Evolutionary conservation across 1,139 yeast genomes (phyloP).

Genomic region (Scheffersomyces parashehatae): DNA sequence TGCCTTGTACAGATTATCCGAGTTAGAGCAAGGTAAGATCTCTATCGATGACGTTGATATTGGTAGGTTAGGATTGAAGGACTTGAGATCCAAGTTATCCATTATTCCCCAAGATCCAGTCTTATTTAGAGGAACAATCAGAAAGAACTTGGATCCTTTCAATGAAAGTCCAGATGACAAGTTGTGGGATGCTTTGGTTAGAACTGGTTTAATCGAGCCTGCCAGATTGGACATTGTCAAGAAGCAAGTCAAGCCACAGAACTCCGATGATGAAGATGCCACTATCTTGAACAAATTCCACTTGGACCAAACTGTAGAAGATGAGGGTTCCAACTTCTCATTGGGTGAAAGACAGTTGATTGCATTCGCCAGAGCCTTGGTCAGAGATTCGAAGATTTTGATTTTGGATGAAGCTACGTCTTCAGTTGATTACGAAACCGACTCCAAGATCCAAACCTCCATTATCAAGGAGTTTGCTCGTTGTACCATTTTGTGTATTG

Average conservation of each 20-base stretch:
- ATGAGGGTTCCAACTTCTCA: constrained; percentile 74
- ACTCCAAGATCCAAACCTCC: constrained; percentile 65
- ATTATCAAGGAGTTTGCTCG: constrained; percentile 59
- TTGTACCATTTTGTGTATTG: constrained; percentile 76
- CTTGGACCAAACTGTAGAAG: constrained; percentile 65
- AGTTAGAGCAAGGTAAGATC: constrained; percentile 53
- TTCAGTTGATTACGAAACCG: constrained; percentile 78
- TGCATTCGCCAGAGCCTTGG: constrained; percentile 76
- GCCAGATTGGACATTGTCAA: constrained; percentile 31
- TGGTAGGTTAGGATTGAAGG: constrained; percentile 53
- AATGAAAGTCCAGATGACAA: constrained; percentile 48
- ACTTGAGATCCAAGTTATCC: constrained; percentile 59
- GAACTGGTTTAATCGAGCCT: constrained; percentile 60
- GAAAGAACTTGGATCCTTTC: constrained; percentile 71
- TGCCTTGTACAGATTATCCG: constrained; percentile 63
- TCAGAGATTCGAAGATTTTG: constrained; percentile 64
- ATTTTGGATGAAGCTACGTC: constrained; percentile 85
- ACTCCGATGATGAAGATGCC: constrained; percentile 12
- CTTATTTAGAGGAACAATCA: constrained; percentile 63
- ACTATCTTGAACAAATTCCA: constrained; percentile 56
- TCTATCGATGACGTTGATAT: constrained; percentile 63
- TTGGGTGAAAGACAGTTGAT: constrained; percentile 77
- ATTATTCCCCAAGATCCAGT: constrained; percentile 84
- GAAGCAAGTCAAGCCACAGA: constrained; percentile 13
- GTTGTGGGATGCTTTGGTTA: constrained; percentile 53